A percentile compares a stretch with the other conserved stretches of the same genome.
Evolutionary conservation across 805 yeast genomes (phyloP).

Genomic region (Nakazawaea ambrosiae): DNA sequence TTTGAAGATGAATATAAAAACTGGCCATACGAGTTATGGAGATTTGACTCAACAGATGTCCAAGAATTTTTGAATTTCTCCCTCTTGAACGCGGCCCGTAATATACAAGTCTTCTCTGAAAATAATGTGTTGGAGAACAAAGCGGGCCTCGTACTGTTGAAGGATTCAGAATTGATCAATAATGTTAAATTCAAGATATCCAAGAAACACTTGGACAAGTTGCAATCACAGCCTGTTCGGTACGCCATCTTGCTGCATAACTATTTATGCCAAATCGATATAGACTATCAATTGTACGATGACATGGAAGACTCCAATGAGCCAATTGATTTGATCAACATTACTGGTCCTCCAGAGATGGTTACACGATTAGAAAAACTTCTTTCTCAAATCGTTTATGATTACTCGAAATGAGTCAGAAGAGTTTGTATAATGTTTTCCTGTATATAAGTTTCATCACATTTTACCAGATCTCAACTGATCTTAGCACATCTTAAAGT

Average conservation of each 20-base stretch:
- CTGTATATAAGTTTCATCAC: neutral
- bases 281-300: neutral
- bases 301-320: too few relatives aligned
- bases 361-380: neutral
- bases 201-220: neutral
- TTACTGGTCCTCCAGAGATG: slow-evolving; percentile 3
- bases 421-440: neutral
- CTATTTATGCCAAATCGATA: neutral
- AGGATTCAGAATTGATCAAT: too few relatives aligned
- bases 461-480: too few relatives aligned
- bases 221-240: neutral
- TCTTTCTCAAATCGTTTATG: neutral
- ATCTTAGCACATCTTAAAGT: too few relatives aligned
- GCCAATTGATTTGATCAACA: neutral
- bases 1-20: neutral
- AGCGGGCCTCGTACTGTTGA: too few relatives aligned
- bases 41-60: neutral
- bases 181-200: too few relatives aligned
- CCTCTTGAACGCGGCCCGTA: neutral
- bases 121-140: too few relatives aligned
- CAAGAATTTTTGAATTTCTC: neutral
- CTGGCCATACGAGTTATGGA: slow-evolving; percentile 1
- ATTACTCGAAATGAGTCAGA: neutral
- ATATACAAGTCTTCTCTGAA: neutral
- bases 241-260: neutral